A percentile compares a stretch with the other conserved stretches of the same genome.
Evolutionary conservation across 2,329 filamentous ascomycete genomes (phyloP).

Genomic region (Fusarium decemcellulare): DNA sequence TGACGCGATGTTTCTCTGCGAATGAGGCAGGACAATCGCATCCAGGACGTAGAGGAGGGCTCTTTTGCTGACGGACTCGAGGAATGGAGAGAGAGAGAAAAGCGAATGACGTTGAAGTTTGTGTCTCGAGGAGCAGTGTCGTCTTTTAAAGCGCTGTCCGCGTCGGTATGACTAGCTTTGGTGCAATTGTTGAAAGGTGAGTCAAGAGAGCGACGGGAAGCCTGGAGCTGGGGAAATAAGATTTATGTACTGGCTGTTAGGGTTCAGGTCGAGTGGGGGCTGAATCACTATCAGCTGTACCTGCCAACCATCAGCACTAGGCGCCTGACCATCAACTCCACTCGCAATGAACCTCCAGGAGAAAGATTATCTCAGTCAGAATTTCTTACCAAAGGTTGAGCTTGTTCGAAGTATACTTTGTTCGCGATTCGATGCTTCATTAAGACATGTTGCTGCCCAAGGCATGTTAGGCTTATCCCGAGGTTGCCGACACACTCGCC

Average conservation of each 20-base stretch:
- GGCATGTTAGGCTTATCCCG: too few relatives aligned
- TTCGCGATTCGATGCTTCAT: not conserved
- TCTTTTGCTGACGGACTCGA: not conserved
- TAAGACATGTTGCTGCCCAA: too few relatives aligned
- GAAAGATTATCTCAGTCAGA: not conserved
- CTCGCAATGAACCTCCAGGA: not conserved
- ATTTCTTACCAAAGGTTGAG: not conserved
- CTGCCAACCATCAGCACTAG: not conserved
- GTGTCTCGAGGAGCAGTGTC: not conserved
- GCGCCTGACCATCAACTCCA: not conserved
- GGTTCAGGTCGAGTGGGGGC: not conserved
- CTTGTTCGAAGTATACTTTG: not conserved
- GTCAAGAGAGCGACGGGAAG: slow-evolving; percentile 13
- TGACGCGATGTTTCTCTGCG: not conserved
- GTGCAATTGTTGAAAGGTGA: not conserved
- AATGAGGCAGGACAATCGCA: not conserved
- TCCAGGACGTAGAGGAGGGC: not conserved
- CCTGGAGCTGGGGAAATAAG: not conserved
- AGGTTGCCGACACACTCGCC: too few relatives aligned
- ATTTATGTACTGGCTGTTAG: not conserved
- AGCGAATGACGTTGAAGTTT: not conserved
- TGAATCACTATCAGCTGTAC: not conserved
- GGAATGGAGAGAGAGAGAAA: not conserved
- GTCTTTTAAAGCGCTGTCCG: not conserved
- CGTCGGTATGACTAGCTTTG: slow-evolving; percentile 14